Evolutionary conservation across 2,329 filamentous ascomycete genomes (phyloP).

Genomic region (Xylariaceae sp.): DNA sequence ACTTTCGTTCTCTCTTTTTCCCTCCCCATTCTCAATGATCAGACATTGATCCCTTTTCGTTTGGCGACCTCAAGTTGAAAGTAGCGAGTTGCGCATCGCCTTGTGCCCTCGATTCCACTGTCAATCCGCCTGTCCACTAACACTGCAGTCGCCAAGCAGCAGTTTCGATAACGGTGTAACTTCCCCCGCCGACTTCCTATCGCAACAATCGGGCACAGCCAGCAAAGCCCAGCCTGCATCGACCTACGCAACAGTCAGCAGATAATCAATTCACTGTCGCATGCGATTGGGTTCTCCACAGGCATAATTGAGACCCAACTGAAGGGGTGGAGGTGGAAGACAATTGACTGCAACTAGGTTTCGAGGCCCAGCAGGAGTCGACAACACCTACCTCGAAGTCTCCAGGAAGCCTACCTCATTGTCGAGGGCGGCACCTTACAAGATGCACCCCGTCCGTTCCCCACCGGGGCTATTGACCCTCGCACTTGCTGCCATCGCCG

Average conservation of each 20-base stretch:
- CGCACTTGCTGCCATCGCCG: slow-evolving; percentile 37
- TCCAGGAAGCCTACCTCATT: slow-evolving; percentile 11
- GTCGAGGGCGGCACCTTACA: slow-evolving; percentile 18
- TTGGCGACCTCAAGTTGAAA: neutral
- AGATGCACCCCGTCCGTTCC: slow-evolving; percentile 34
- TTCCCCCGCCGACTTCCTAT: no score
- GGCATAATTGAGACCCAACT: neutral
- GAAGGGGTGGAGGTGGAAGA: neutral
- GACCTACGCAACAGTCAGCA: no score
- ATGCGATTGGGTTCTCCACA: no score
- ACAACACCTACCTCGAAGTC: slow-evolving; percentile 17
- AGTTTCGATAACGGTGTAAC: neutral
- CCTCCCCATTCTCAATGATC: slow-evolving; percentile 11
- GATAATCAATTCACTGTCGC: no score
- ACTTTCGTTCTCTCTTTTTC: slow-evolving; percentile 12
- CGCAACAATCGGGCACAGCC: no score
- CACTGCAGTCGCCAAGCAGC: neutral
- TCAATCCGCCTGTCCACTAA: neutral
- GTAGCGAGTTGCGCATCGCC: neutral
- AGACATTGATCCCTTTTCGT: neutral
- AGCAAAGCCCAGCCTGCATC: no score
- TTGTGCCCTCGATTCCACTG: neutral
- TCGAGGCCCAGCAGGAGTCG: neutral
- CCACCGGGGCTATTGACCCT: slow-evolving; percentile 35
- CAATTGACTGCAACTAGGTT: neutral